A percentile compares a stretch with the other conserved stretches of the same genome.
These are phyloP conservation scores for Glonium stellatum DNA, from an alignment of 495 filamentous ascomycete genomes.

Conservation along the genomic window DNA sequence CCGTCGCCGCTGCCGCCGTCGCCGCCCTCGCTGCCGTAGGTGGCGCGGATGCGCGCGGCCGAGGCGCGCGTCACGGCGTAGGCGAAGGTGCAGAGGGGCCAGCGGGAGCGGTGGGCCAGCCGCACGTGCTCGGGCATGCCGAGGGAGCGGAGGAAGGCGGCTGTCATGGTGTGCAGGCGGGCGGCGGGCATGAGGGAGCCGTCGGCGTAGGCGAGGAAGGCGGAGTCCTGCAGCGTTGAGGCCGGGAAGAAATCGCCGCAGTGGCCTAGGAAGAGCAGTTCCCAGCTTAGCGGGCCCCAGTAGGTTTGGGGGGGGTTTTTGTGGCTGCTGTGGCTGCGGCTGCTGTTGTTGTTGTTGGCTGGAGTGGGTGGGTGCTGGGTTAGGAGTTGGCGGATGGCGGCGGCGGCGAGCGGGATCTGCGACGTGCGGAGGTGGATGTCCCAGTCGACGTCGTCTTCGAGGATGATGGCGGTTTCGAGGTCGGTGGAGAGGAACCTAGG, in stretches of 20 bases:
- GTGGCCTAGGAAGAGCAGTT: constrained; percentile 41
- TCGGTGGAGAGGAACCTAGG: constrained; percentile 33
- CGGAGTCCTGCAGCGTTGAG: constrained; percentile 15
- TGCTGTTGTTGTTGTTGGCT: neutral
- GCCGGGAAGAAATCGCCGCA: constrained; percentile 36
- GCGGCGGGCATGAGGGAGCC: constrained; percentile 17
- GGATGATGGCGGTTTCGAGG: constrained; percentile 39
- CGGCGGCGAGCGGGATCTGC: constrained; percentile 28
- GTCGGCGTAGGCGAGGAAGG: constrained; percentile 24
- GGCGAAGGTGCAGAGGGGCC: constrained; percentile 43
- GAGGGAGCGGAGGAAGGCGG: constrained; percentile 18
- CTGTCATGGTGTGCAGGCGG: constrained; percentile 21
- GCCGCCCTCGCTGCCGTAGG: constrained; percentile 22
- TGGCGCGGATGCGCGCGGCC: constrained; percentile 20
- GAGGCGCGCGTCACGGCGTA: constrained; percentile 38
- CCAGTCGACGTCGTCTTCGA: constrained; percentile 45
- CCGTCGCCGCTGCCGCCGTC: too few relatives aligned
- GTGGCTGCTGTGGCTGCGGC: too few relatives aligned
- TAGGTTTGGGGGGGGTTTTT: constrained; percentile 27
- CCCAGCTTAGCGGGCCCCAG: constrained; percentile 34
- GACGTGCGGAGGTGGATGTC: constrained; percentile 31
- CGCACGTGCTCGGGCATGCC: constrained; percentile 30
- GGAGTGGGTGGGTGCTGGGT: neutral
- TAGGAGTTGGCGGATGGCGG: constrained; percentile 24
- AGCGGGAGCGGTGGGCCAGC: constrained; percentile 34